Conservation (phyloP, 2,329 filamentous ascomycete genomes). For the Fonsecaea pedrosoi region DNA sequence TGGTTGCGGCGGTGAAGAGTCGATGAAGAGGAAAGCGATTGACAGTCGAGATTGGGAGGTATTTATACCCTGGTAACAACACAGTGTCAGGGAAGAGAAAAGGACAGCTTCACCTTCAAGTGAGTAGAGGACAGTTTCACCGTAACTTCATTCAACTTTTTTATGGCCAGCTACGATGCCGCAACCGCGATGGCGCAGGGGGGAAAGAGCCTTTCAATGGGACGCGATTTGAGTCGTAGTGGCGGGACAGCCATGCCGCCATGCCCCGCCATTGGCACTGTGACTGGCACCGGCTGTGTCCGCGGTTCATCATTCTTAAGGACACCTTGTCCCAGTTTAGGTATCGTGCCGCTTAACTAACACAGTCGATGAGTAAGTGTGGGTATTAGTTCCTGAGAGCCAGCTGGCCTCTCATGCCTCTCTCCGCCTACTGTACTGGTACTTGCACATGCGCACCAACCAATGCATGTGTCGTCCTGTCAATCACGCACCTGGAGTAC, state of each 20-base stretch:
- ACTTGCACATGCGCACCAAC: neutral
- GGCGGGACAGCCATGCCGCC: neutral
- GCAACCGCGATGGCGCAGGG: conserved; percentile 7
- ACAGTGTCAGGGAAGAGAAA: neutral
- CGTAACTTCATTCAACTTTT: conserved; percentile 18
- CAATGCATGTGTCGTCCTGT: neutral
- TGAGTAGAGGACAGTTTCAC: conserved; percentile 13
- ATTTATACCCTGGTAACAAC: neutral
- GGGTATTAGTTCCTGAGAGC: neutral
- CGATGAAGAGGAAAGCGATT: neutral
- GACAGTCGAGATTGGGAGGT: neutral
- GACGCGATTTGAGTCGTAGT: neutral
- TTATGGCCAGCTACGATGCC: neutral
- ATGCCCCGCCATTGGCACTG: conserved; percentile 4
- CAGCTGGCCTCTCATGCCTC: neutral
- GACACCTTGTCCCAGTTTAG: neutral
- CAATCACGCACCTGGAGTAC: neutral
- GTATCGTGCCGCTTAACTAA: conserved; percentile 3
- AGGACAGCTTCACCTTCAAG: conserved; percentile 10
- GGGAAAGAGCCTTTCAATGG: neutral
- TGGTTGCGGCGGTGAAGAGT: conserved; percentile 21
- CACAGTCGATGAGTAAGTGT: neutral
- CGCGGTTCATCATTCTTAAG: neutral
- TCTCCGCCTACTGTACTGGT: neutral
- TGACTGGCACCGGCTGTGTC: neutral